These are phyloP conservation scores for Obba rivulosa DNA, from an alignment of 768 basidiomycete species.

Conservation along the genomic window DNA sequence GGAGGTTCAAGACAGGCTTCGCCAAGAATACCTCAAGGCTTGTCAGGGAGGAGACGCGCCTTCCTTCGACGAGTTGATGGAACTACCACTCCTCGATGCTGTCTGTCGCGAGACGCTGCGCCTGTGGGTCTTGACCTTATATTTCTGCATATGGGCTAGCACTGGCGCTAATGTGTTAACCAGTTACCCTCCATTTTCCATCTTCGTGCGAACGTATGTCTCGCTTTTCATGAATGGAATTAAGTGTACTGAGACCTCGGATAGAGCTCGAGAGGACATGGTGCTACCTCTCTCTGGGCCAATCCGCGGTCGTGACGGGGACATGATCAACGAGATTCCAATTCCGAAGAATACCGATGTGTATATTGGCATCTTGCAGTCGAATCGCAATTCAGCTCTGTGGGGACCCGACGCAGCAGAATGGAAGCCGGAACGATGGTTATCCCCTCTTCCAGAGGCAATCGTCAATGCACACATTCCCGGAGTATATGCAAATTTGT, in stretches of 20 bases:
- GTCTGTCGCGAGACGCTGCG: slow-evolving; percentile 34
- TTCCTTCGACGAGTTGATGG: slow-evolving; percentile 16
- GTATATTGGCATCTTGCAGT: slow-evolving; percentile 31
- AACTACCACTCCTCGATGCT: slow-evolving; percentile 59
- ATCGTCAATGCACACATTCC: slow-evolving; percentile 14
- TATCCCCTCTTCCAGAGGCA: slow-evolving; percentile 18
- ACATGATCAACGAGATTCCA: slow-evolving; percentile 19
- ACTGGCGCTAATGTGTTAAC: no score
- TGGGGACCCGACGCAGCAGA: slow-evolving; percentile 42
- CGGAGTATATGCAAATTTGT: slow-evolving; percentile 19
- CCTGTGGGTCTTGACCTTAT: no score
- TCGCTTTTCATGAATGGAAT: no score
- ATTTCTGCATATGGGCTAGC: no score
- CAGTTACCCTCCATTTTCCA: no score
- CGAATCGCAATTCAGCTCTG: slow-evolving; percentile 35
- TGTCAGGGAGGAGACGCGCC: slow-evolving; percentile 3
- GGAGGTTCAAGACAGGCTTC: slow-evolving; percentile 20
- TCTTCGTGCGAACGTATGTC: no score
- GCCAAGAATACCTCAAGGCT: slow-evolving; percentile 13
- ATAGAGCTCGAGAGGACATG: slow-evolving; percentile 33
- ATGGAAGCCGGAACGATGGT: slow-evolving; percentile 42
- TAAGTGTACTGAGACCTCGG: no score
- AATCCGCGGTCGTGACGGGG: slow-evolving; percentile 15
- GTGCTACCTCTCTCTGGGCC: slow-evolving; percentile 25
- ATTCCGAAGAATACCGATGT: slow-evolving; percentile 36